These are phyloP conservation scores for Colletotrichum magnum DNA, from an alignment of 2,329 filamentous ascomycete species.

Conservation along the genomic window DNA sequence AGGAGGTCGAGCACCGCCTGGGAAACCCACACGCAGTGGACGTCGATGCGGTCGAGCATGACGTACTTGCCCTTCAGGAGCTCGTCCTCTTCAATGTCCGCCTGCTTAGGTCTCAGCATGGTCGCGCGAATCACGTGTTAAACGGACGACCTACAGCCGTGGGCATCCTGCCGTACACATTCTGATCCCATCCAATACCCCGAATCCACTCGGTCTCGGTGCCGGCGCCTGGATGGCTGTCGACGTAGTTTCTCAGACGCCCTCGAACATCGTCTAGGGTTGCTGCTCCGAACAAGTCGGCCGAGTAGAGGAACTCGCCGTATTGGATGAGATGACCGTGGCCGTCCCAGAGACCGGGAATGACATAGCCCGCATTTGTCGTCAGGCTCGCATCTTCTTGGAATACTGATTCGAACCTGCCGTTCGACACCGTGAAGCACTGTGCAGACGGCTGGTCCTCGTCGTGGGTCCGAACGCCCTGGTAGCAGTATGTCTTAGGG, in stretches of 20 bases:
- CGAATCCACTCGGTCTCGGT: conserved; percentile 72
- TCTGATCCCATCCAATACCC: conserved; percentile 81
- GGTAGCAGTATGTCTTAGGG: conserved; percentile 56
- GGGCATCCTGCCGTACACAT: conserved; percentile 75
- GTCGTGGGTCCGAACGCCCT: conserved; percentile 54
- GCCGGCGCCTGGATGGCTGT: conserved; percentile 64
- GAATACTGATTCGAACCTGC: conserved; percentile 66
- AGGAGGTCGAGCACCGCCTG: conserved; percentile 73
- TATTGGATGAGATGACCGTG: conserved; percentile 78
- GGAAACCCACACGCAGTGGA: conserved; percentile 80
- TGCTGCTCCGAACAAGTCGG: conserved; percentile 72
- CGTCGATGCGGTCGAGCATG: conserved; percentile 79
- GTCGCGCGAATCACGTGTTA: neutral
- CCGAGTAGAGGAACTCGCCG: conserved; percentile 77
- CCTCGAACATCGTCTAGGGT: conserved; percentile 68
- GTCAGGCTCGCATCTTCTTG: conserved; percentile 45
- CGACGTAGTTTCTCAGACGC: conserved; percentile 67
- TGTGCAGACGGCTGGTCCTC: conserved; percentile 54
- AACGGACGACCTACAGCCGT: conserved; percentile 65
- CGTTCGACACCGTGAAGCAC: conserved; percentile 70
- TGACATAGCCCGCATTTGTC: conserved; percentile 64
- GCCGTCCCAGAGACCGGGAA: conserved; percentile 79
- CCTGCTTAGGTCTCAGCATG: conserved; percentile 22
- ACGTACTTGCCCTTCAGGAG: conserved; percentile 70
- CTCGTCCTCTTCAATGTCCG: conserved; percentile 67